Evolutionary conservation across 2,329 filamentous ascomycete genomes (phyloP).

Genomic region (Thielaviopsis populi): DNA sequence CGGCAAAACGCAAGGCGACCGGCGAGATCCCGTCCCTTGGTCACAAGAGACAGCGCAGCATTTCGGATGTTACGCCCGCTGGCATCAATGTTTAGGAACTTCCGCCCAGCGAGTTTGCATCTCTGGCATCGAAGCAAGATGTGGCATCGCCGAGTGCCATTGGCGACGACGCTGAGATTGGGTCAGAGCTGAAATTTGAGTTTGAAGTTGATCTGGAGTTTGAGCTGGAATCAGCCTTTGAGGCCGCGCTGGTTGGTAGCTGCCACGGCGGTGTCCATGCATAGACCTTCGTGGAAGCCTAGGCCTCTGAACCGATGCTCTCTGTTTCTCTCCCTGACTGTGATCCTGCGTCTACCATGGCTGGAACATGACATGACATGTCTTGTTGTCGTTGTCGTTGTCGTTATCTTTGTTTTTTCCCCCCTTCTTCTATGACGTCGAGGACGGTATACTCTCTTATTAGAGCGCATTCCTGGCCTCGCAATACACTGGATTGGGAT

Average conservation of each 20-base stretch:
- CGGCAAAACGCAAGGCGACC: conserved; percentile 42
- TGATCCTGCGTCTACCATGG: not conserved
- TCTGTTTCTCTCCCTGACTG: not conserved
- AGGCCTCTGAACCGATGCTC: not conserved
- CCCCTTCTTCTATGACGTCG: not conserved
- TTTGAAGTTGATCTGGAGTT: not conserved
- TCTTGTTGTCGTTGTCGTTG: not conserved
- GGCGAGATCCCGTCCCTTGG: conserved; percentile 26
- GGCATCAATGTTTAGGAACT: conserved; percentile 15
- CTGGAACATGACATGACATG: not conserved
- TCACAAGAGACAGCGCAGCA: conserved; percentile 45
- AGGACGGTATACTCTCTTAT: conserved; percentile 3
- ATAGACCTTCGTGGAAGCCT: not conserved
- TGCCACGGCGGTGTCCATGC: not conserved
- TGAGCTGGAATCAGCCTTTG: not conserved
- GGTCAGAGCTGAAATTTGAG: not conserved
- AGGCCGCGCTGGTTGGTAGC: not conserved
- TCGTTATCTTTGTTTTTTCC: not conserved
- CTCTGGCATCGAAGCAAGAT: conserved; percentile 1
- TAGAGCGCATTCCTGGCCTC: not conserved
- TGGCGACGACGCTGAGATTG: not conserved
- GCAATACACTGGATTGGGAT: not conserved
- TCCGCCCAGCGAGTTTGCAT: conserved; percentile 2
- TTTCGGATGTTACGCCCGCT: conserved; percentile 39
- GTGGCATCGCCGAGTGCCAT: not conserved